Conservation (phyloP, 495 filamentous ascomycete species). For the Sordaria brevicollis region DNA sequence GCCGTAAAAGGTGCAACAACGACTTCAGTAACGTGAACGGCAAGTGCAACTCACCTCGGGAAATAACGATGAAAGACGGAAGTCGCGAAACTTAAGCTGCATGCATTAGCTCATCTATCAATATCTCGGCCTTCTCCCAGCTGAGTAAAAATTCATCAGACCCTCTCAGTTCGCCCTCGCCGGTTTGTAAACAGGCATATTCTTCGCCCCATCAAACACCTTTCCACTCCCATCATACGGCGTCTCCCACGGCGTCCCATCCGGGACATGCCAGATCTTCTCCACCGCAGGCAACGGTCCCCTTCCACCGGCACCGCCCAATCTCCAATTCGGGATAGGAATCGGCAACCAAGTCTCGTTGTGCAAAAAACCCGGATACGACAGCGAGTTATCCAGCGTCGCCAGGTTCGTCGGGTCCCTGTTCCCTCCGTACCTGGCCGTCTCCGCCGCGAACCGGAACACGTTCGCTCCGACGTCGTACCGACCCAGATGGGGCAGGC, state of each 20-base stretch:
- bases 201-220: constrained; percentile 30
- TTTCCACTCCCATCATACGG: constrained; percentile 41
- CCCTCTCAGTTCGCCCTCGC: constrained; percentile 3
- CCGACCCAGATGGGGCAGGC: constrained; percentile 52
- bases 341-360: constrained; percentile 20
- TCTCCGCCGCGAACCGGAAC: constrained; percentile 48
- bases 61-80: neutral
- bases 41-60: neutral
- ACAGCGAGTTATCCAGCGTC: constrained; percentile 52
- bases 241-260: constrained; percentile 10
- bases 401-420: constrained; percentile 44
- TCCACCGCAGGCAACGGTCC: constrained; percentile 22
- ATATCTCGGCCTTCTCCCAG: neutral
- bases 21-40: neutral
- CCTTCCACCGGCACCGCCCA: constrained; percentile 33
- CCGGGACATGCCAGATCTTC: constrained; percentile 16
- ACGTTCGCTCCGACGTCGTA: constrained; percentile 67
- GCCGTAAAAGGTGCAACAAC: neutral
- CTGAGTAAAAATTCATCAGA: no score
- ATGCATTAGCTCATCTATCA: neutral
- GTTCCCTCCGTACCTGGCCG: constrained; percentile 47
- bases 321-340: constrained; percentile 33
- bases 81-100: neutral
- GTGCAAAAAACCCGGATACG: constrained; percentile 48
- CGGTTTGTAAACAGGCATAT: constrained; percentile 16